A percentile compares a stretch with the other conserved stretches of the same genome.
These are phyloP conservation scores for Aphanomyces invadans DNA, from an alignment of 352 stramenopile species.

Conservation along the genomic window DNA sequence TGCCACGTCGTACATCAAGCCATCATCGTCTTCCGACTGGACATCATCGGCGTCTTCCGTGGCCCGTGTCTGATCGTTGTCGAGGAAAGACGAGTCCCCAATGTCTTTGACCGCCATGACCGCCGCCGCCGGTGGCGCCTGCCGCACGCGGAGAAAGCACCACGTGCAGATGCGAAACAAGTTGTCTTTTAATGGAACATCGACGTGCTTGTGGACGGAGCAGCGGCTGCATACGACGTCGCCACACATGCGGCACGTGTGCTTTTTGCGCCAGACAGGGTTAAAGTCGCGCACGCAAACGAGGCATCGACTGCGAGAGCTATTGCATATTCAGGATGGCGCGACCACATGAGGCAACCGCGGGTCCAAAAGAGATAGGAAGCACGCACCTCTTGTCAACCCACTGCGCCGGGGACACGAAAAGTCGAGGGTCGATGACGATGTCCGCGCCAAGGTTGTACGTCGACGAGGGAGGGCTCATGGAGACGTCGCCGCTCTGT, in stretches of 20 bases:
- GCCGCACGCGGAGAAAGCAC: slow-evolving; percentile 56
- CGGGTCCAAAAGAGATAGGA: too few species aligned
- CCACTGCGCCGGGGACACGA: slow-evolving; percentile 50
- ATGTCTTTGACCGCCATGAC: neutral
- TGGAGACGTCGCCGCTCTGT: neutral
- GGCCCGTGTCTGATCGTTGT: neutral
- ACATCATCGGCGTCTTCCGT: neutral
- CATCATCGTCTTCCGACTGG: slow-evolving; percentile 1
- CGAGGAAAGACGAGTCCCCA: neutral
- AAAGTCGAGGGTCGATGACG: slow-evolving; percentile 54
- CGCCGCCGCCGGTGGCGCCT: neutral
- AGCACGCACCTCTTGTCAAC: slow-evolving; percentile 29
- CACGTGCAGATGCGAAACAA: slow-evolving; percentile 66
- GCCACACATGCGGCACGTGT: slow-evolving; percentile 75
- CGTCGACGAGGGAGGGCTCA: neutral
- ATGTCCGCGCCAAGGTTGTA: slow-evolving; percentile 18
- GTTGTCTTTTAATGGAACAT: slow-evolving; percentile 43
- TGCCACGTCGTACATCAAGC: neutral
- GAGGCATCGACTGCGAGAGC: slow-evolving; percentile 40
- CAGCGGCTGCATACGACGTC: slow-evolving; percentile 71
- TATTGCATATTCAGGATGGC: too few species aligned
- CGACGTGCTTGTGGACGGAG: slow-evolving; percentile 59
- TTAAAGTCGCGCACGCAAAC: slow-evolving; percentile 66
- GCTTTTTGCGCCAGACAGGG: slow-evolving; percentile 53
- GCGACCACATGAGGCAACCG: too few species aligned